A percentile compares a stretch with the other conserved stretches of the same genome.
These are phyloP conservation scores for Xylariaceae sp. DNA, from an alignment of 2,329 filamentous ascomycete species.

Conservation along the genomic window DNA sequence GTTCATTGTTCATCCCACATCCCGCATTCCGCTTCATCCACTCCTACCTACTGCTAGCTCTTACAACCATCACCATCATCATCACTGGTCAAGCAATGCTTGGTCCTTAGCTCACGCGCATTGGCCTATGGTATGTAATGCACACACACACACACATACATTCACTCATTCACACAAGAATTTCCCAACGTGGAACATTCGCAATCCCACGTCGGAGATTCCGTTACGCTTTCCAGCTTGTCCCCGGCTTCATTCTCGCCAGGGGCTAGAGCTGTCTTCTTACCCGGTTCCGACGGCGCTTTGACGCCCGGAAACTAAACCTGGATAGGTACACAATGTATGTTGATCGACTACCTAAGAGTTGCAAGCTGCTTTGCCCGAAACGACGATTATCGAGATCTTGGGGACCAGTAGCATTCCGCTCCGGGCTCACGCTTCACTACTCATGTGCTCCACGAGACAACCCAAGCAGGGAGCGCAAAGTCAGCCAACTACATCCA, in stretches of 20 bases:
- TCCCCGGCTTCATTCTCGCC: neutral
- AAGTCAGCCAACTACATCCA: neutral
- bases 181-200: slow-evolving; percentile 15
- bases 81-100: slow-evolving; percentile 7
- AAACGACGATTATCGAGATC: neutral
- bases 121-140: neutral
- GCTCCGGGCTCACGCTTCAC: neutral
- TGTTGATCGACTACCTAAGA: neutral
- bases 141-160: neutral
- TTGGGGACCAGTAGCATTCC: slow-evolving; percentile 8
- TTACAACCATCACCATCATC: slow-evolving; percentile 2
- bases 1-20: neutral
- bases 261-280: slow-evolving; percentile 1
- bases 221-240: slow-evolving; percentile 7
- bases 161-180: neutral
- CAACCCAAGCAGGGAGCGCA: neutral
- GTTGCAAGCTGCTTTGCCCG: slow-evolving; percentile 3
- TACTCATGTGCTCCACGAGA: slow-evolving; percentile 5
- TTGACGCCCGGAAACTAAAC: slow-evolving; percentile 13
- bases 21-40: slow-evolving; percentile 1
- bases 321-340: neutral
- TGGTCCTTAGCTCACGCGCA: slow-evolving; percentile 2
- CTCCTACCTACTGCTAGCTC: neutral
- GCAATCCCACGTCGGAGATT: slow-evolving; percentile 4
- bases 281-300: slow-evolving; percentile 16